Evolutionary conservation across 805 yeast species (phyloP), one percentile per base, ranked within the genome.

Genomic region (Ogataea paradorogensis): DNA sequence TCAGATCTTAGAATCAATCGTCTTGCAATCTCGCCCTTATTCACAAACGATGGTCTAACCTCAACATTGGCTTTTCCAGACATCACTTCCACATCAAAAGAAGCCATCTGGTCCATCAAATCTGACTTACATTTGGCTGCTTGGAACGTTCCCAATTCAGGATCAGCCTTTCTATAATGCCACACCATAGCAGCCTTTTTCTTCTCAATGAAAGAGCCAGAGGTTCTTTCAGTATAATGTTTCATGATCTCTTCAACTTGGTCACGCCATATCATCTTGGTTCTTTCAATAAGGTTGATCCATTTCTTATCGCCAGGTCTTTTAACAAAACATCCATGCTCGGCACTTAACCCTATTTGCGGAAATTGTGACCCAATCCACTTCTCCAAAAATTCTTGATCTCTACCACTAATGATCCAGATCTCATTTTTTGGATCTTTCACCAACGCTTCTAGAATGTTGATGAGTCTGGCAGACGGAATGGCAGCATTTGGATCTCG

Each of bases 401-500:
- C 99, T 52, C 99, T 78, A 2, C 99, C 99, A 28, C 95, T 83
- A 45, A 93, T 91, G 48, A 93, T 78, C 99, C 99, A 93, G 30
- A 93, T 81, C 58, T 80, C 82, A 64, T 93, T 93, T 45, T 71
- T 71, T 6, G 91, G 88, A 59, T 91, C 98, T 10, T 70, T 69
- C 2, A 83, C 70, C 38, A 93, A 69, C 22, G 70, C 66, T 20
- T 74, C 69, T 43, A 93, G 62, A 9, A 84, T 76, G 7, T 69
- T 62, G 38, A 77, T 70, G 31, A 93, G 69, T 50, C 83, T 73
- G 3, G 82, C 80, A 1, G 95, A 80, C 3, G 99, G 99, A 29
- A 93, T 84, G 0, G 99, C 99, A 0, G 98, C 97, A n/a, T 91
- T 88, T 2, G 99, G 99, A 53, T 93, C 98, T 27, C 80, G 76